Percentiles rank a stretch among this genome's conserved stretches.
phyloP scores from a whole-genome alignment of 2,329 filamentous ascomycete genomes.

The Rasamsonia emersonii region DNA sequence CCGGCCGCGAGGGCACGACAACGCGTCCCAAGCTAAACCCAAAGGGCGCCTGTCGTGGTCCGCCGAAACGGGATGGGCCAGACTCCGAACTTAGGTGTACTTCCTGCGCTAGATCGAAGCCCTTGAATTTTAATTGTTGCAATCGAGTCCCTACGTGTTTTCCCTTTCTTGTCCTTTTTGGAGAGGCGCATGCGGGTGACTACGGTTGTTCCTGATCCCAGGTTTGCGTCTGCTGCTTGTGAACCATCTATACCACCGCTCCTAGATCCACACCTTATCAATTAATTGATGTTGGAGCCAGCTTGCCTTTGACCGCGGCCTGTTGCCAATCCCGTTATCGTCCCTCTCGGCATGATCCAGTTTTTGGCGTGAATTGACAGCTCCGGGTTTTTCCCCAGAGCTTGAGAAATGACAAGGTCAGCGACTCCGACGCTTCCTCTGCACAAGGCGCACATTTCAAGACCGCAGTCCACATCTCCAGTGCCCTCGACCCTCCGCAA shows the following conservation, averaged over 20 bases:
- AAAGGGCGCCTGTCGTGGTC: too few relatives aligned
- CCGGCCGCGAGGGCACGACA: too few relatives aligned
- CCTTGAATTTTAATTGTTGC: too few relatives aligned
- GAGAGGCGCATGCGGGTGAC: too few relatives aligned
- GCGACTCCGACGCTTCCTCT: constrained; percentile 51
- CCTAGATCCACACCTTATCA: not conserved
- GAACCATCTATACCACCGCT: not conserved
- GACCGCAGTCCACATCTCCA: constrained; percentile 21
- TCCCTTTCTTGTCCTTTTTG: too few relatives aligned
- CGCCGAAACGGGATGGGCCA: too few relatives aligned
- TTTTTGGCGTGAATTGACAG: constrained; percentile 5
- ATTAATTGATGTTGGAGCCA: constrained; percentile 3
- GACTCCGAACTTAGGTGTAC: too few relatives aligned
- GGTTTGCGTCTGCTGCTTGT: too few relatives aligned
- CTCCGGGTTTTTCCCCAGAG: constrained; percentile 12
- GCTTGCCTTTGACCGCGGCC: constrained; percentile 3
- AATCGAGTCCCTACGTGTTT: too few relatives aligned
- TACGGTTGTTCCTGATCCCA: too few relatives aligned
- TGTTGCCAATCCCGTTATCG: not conserved
- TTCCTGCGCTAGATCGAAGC: too few relatives aligned
- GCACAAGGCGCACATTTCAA: constrained; percentile 40
- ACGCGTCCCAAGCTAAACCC: too few relatives aligned
- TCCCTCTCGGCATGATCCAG: constrained; percentile 7
- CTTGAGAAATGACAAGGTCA: constrained; percentile 56
- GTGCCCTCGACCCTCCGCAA: constrained; percentile 20